These are phyloP conservation scores for Nicotiana sylvestris DNA, from an alignment of 257 asterid genomes.

Conservation along the genomic window DNA sequence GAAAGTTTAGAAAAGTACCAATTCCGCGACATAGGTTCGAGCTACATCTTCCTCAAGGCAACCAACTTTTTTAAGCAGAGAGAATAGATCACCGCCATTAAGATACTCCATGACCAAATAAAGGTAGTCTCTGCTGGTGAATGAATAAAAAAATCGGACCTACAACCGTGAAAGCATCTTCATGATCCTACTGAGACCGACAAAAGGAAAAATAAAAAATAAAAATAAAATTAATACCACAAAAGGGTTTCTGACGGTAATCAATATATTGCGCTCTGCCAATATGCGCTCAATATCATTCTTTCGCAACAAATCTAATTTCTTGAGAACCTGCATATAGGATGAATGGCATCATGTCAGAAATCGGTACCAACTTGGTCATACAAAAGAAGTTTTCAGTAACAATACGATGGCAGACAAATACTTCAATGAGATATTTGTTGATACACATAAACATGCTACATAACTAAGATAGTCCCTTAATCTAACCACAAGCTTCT, in stretches of 20 bases:
- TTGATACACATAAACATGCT: neutral
- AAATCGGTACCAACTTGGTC: constrained; percentile 13
- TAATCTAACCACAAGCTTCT: constrained; percentile 6
- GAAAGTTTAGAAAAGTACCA: constrained; percentile 46
- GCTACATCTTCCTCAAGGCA: constrained; percentile 86
- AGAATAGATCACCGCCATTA: constrained; percentile 92
- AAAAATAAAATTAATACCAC: constrained; percentile 48
- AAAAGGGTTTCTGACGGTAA: constrained; percentile 91
- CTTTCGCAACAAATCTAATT: constrained; percentile 85
- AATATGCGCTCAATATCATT: constrained; percentile 93
- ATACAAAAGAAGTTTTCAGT: neutral
- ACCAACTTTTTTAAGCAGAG: constrained; percentile 71
- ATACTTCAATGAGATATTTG: neutral
- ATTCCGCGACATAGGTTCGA: constrained; percentile 79
- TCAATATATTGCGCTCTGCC: constrained; percentile 94
- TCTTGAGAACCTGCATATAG: constrained; percentile 77
- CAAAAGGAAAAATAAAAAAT: constrained; percentile 16
- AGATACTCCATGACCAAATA: constrained; percentile 98
- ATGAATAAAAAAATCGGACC: constrained; percentile 95
- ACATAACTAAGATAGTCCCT: neutral
- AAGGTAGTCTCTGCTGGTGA: constrained; percentile 83
- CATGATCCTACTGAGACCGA: constrained; percentile 6
- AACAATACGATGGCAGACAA: neutral
- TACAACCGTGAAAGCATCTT: constrained; percentile 28
- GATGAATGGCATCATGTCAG: constrained; percentile 27